Evolutionary conservation across 2,329 filamentous ascomycete species (phyloP).

Genomic region (Coniochaeta pulveracea): DNA sequence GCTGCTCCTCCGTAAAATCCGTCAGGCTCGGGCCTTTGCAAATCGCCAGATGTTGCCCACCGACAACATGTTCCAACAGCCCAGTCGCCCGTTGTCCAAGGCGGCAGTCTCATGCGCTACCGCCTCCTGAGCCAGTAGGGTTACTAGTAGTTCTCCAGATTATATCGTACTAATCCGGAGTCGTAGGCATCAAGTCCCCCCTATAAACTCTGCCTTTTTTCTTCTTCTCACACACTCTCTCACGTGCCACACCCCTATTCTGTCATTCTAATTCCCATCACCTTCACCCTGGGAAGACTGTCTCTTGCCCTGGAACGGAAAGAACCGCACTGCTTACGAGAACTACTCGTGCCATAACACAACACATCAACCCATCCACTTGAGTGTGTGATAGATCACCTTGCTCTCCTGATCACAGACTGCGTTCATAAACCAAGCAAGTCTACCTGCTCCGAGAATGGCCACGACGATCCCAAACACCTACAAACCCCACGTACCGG

Average conservation of each 20-base stretch:
- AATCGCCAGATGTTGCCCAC: conserved; percentile 3
- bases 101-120: neutral
- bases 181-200: neutral
- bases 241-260: too few relatives aligned
- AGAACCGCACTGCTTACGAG: neutral
- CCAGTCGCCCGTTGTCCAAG: neutral
- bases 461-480: conserved; percentile 16
- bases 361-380: neutral
- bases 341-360: neutral
- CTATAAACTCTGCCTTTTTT: neutral
- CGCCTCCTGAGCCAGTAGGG: neutral
- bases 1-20: neutral
- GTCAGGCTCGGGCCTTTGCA: neutral
- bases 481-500: conserved; percentile 21
- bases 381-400: neutral
- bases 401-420: neutral
- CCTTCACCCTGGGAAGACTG: too few relatives aligned
- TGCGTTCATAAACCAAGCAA: neutral
- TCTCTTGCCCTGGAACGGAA: too few relatives aligned
- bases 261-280: too few relatives aligned
- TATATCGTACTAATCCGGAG: neutral
- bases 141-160: neutral
- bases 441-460: conserved; percentile 7
- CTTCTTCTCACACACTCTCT: conserved; percentile 1
- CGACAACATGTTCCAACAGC: neutral